Evolutionary conservation across 2,329 filamentous ascomycete genomes (phyloP), one percentile per base, ranked within the genome.

Genomic region (Exserohilum turcica): DNA sequence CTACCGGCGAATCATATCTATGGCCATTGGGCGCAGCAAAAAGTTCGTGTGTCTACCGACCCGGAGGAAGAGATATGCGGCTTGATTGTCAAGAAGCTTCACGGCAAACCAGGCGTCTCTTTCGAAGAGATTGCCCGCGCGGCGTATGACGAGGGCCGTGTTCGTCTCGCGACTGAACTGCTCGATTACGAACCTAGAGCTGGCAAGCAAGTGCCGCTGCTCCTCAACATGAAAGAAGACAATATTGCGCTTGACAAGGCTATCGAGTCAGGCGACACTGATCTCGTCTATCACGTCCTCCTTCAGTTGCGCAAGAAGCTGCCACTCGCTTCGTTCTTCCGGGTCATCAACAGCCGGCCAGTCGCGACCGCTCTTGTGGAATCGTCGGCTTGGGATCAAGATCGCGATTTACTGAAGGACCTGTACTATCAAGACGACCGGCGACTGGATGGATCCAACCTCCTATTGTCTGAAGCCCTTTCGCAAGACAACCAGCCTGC

Each of bases 351-450:
- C 73, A 85, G 83, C 47, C 86, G 92, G 1, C 92, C 93, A 0
- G 83, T 91, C 21, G 94, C 94, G 3, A 92, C 91, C 2, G 91
- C 94, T 0, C 83, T 99, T 9, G 90, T 99, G 19, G 94, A 99
- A 74, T 84, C 91, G 1, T 88, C 88, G 0, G 93, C 94, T 0
- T 80, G 83, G 44, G 86, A 90, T 44, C 89, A 96, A 66, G 92
- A 96, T 65, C 82, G 84, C 0, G 86, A 89, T 48, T 76, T 99
- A 18, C 84, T 99, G 21, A 99, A 97, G 68, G 94, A 97, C 70
- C 80, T 99, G 3, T 99, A 94, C 77, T 99, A 99, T 72, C 94
- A 97, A 76, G 94, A 97, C 66, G 94, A 99, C 72, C 86, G 93
- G 5, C 86, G 92, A 3, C 79, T 92, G 5, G 94, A 97, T 60